phyloP scores from a whole-genome alignment of 352 stramenopile species.

The Pythium graminicola region DNA sequence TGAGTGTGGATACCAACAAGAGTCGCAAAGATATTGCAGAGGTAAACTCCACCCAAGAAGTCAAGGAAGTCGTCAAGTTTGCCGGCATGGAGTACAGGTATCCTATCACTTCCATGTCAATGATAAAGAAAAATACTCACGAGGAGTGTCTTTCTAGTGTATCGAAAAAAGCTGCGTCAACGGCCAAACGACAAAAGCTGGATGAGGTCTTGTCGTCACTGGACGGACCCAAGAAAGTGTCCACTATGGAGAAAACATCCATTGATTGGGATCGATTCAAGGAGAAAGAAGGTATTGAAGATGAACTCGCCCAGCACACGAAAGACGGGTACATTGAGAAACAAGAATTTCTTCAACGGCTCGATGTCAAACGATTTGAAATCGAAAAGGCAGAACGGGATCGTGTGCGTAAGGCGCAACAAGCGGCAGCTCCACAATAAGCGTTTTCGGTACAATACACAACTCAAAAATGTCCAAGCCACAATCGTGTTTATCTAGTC shows the following conservation, averaged over 20 bases:
- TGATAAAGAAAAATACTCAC: constrained; percentile 9
- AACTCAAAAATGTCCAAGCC: not conserved
- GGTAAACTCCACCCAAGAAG: constrained; percentile 14
- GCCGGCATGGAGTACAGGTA: constrained; percentile 79
- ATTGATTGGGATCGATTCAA: constrained; percentile 97
- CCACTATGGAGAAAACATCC: constrained; percentile 93
- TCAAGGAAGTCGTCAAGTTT: constrained; percentile 74
- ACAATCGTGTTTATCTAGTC: constrained; percentile 28
- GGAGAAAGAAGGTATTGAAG: constrained; percentile 84
- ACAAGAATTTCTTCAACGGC: constrained; percentile 91
- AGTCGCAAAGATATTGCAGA: constrained; percentile 38
- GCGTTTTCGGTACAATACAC: not conserved
- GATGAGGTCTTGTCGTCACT: constrained; percentile 86
- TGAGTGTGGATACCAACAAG: constrained; percentile 62
- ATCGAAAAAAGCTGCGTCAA: constrained; percentile 13
- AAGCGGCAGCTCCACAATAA: constrained; percentile 20
- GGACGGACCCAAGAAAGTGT: constrained; percentile 87
- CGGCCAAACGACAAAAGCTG: constrained; percentile 35
- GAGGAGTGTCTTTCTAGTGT: constrained; percentile 18
- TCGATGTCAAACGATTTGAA: constrained; percentile 87
- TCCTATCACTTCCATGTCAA: not conserved
- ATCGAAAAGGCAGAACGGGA: constrained; percentile 86
- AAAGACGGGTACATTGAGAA: constrained; percentile 95
- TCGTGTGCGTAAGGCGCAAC: constrained; percentile 51
- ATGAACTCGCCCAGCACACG: constrained; percentile 89